Evolutionary conservation across 129 eudicot genomes (phyloP), one percentile per base, ranked within the genome.

Genomic region (Tagetes erecta): DNA sequence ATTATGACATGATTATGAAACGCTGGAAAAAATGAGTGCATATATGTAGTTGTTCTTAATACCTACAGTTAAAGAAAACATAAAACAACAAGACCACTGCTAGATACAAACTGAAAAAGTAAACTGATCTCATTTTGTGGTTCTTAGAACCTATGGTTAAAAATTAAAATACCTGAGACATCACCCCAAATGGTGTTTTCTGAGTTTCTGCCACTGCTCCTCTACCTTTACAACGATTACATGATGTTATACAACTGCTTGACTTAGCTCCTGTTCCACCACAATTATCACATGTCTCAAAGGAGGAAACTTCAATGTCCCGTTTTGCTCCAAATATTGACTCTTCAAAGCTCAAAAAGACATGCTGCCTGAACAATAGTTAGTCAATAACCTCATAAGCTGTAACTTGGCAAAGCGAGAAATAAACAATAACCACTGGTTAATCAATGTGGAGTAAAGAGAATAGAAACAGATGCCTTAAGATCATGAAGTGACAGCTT

Each of bases 261-360:
- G 95, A 84, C 77, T 83, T 90, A 35, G 97, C 98, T 69, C 98
- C 97, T n/a, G 91, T 85, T 70, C 98, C 98, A 76, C 76, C 80
- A 80, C 98, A 94, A 64, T 64, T 55, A 55, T 78, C 96, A 76
- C 98, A 94, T 76, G 81, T 76, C 80, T 88, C 96, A 27, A 64
- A 70, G 67, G 85, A 88, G 46, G 95, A 72, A 81, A 94, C 83
- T 77, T 90, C 96, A 74, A 88, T 62, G 3, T 81, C 87, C 20
- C 68, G 72, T 67, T 83, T 65, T 55, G 83, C 96, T 74, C 97
- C 98, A 83, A 88, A 90, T 33, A 94, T 87, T 12, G 97, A 88
- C 76, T 94, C 97, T 83, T 94, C 98, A 84, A 94, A 88, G 80
- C 90, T 86, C 90, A 94, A 72, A 86, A 67, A 77, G 31, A 94